These are phyloP conservation scores for Puccinia polysora DNA, from an alignment of 1,284 basidiomycete genomes.

Conservation along the genomic window DNA sequence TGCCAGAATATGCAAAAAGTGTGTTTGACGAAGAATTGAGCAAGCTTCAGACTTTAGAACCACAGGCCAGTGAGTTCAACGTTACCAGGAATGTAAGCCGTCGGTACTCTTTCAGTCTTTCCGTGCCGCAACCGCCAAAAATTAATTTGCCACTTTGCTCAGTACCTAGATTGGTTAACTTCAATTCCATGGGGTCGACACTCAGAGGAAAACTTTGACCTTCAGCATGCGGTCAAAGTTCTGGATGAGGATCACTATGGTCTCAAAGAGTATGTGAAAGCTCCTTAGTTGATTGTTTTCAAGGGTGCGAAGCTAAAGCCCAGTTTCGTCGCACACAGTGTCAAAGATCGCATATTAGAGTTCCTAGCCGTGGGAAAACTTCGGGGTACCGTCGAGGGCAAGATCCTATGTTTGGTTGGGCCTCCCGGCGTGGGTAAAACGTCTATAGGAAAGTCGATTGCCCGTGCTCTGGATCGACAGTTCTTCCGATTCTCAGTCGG, in stretches of 20 bases:
- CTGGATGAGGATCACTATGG: slow-evolving; percentile 97
- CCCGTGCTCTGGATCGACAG: slow-evolving; percentile 73
- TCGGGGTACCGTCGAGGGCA: slow-evolving; percentile 87
- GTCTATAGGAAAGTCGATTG: slow-evolving; percentile 78
- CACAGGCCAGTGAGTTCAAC: slow-evolving; percentile 70
- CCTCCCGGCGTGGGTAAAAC: slow-evolving; percentile 98
- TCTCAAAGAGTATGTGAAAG: slow-evolving; percentile 62
- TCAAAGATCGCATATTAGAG: slow-evolving; percentile 95
- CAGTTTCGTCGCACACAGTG: slow-evolving; percentile 49
- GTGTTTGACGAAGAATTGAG: slow-evolving; percentile 95
- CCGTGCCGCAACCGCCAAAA: background rate
- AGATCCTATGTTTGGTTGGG: slow-evolving; percentile 93
- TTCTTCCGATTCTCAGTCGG: slow-evolving; percentile 98
- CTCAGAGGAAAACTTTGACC: slow-evolving; percentile 87
- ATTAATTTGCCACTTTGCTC: slow-evolving; percentile 2
- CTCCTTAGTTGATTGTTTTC: background rate
- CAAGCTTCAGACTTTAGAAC: slow-evolving; percentile 87
- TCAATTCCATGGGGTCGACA: slow-evolving; percentile 94
- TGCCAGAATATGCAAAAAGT: slow-evolving; percentile 87
- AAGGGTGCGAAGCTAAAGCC: slow-evolving; percentile 5
- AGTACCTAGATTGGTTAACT: slow-evolving; percentile 80
- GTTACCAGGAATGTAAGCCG: slow-evolving; percentile 71
- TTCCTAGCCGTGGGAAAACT: slow-evolving; percentile 97
- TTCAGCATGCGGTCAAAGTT: slow-evolving; percentile 74
- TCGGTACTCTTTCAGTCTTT: background rate